Evolutionary conservation across 345 rosid species (phyloP), one percentile per base, ranked within the genome.

Genomic region (Barbarea vulgaris): DNA sequence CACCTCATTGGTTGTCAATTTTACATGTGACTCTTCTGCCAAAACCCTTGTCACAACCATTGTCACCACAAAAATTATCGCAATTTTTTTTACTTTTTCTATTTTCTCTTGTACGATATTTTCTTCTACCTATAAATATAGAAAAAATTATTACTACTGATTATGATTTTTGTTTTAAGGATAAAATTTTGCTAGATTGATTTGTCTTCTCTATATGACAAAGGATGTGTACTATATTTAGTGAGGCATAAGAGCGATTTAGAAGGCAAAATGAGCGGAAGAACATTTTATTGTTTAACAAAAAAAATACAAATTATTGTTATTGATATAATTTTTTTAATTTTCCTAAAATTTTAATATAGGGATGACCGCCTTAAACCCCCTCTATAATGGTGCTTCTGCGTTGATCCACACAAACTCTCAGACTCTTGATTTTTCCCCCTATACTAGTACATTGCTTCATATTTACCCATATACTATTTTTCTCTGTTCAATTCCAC

Each of bases 161-260:
- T 77, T 36, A 70, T 3, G 27, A 13, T 17, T 62, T 63, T 56
- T 64, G 9, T 21, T 24, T 33, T n/a, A 1, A 44, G 47, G 50
- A 37, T 15, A 27, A 11, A 33, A 18, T 15, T 50, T 68, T 10
- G 34, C 3, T 76, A 31, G 24, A 54, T 69, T 54, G 69, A 52
- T 25, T 51, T 53, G 22, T 50, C 4, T 63, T 18, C 11, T 53
- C 11, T 53, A 19, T 57, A 34, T 51, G 42, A 24, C 41, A 58
- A 39, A 59, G 4, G 31, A 63, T 19, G 14, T 59, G 46, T 69
- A 63, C 65, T n/a, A n/a, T 77, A 76, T 33, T 61, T 77, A 77
- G 69, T 69, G 64, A 6, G 13, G 0, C 34, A 11, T 19, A 15
- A 52, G 4, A 62, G 33, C 58, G 30, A 31, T 62, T 62, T 53